phyloP scores from a whole-genome alignment of 176 grass and related monocot species.

The Alloteropsis semialata region DNA sequence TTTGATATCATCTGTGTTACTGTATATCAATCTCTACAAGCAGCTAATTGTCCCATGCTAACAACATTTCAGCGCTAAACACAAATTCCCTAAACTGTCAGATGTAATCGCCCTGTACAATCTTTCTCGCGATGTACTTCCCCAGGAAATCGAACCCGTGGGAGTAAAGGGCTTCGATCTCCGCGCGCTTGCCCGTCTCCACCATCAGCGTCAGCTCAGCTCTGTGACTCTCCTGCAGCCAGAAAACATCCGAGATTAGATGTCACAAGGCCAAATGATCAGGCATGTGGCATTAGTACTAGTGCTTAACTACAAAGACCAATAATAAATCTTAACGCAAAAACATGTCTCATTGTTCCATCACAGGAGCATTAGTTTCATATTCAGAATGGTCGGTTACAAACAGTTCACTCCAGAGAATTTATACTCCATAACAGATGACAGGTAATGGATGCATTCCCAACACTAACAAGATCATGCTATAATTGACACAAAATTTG shows the following conservation, averaged over 20 bases:
- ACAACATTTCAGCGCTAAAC: not conserved
- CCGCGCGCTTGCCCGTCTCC: slow-evolving; percentile 56
- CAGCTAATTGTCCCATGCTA: not conserved
- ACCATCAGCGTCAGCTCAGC: slow-evolving; percentile 72
- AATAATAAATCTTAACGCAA: not conserved
- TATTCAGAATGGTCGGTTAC: not conserved
- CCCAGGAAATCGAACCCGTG: slow-evolving; percentile 87
- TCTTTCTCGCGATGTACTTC: slow-evolving; percentile 78
- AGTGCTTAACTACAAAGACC: not conserved
- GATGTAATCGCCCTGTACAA: slow-evolving; percentile 91
- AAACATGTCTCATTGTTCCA: not conserved
- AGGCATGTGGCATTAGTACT: not conserved
- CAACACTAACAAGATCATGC: not conserved
- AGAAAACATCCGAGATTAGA: not conserved
- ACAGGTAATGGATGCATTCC: not conserved
- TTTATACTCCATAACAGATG: not conserved
- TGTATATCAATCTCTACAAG: too few species aligned
- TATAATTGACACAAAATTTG: not conserved
- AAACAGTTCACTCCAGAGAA: not conserved
- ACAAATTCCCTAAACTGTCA: too few species aligned
- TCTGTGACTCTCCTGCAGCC: slow-evolving; percentile 57
- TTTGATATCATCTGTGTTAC: too few species aligned
- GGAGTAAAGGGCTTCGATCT: slow-evolving; percentile 87
- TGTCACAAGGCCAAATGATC: not conserved
- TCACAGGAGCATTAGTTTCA: not conserved